These are phyloP conservation scores for Batkoa obscura DNA, from an alignment of 371 early-diverging fungal species.

Conservation along the genomic window DNA sequence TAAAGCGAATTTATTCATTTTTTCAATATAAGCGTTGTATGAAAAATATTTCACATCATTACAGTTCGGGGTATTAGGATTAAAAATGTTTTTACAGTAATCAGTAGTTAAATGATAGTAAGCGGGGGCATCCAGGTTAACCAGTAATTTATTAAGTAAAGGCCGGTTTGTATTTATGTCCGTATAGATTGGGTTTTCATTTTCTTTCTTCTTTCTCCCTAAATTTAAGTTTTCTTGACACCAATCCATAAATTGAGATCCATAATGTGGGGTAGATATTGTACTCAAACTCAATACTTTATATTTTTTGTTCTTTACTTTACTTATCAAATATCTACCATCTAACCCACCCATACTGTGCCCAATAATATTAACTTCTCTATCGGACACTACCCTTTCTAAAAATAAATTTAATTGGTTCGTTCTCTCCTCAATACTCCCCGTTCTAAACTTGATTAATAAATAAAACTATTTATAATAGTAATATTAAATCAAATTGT, in stretches of 20 bases:
- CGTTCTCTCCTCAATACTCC: slow-evolving; percentile 52
- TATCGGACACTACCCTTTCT: not conserved
- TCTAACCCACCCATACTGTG: slow-evolving; percentile 67
- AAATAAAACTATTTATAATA: too few relatives aligned
- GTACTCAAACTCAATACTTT: slow-evolving; percentile 57
- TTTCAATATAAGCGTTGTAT: slow-evolving; percentile 41
- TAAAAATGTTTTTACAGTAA: slow-evolving; percentile 50
- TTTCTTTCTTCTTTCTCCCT: not conserved
- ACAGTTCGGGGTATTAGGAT: slow-evolving; percentile 62
- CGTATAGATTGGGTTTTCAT: slow-evolving; percentile 4
- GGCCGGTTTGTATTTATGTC: not conserved
- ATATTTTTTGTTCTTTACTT: slow-evolving; percentile 37
- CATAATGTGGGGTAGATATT: slow-evolving; percentile 84
- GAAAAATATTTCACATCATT: slow-evolving; percentile 60
- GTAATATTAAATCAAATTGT: too few relatives aligned
- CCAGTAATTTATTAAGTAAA: slow-evolving; percentile 10
- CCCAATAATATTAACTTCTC: slow-evolving; percentile 12
- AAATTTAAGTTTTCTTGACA: slow-evolving; percentile 56
- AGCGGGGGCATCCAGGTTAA: slow-evolving; percentile 49
- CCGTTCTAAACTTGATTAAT: slow-evolving; percentile 1
- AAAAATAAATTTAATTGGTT: slow-evolving; percentile 33
- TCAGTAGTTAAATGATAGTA: slow-evolving; percentile 74
- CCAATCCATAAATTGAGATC: slow-evolving; percentile 81
- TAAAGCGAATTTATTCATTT: slow-evolving; percentile 11
- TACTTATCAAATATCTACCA: slow-evolving; percentile 49